phyloP scores from a whole-genome alignment of 1,284 basidiomycete genomes.

The Taiwanofungus camphoratus region DNA sequence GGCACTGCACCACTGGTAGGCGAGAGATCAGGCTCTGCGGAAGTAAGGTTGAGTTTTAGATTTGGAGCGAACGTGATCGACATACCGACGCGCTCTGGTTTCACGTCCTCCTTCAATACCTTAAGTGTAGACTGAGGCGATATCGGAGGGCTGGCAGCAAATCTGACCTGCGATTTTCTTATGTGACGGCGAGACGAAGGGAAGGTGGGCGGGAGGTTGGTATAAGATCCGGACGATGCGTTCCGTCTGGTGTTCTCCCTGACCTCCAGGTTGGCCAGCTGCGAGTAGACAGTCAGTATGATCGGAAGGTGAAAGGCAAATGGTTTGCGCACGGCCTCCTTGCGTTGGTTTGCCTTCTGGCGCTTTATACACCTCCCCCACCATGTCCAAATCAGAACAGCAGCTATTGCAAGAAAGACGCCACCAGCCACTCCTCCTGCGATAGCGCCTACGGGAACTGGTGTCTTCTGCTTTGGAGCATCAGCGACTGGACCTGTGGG shows the following conservation, averaged over 20 bases:
- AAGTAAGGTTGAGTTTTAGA: neutral
- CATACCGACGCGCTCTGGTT: constrained; percentile 7
- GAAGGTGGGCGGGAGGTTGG: constrained; percentile 16
- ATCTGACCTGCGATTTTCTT: constrained; percentile 23
- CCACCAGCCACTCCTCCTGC: constrained; percentile 46
- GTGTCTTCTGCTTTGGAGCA: constrained; percentile 1
- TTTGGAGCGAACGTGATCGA: neutral
- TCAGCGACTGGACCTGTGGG: neutral
- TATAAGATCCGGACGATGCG: constrained; percentile 22
- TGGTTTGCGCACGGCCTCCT: constrained; percentile 35
- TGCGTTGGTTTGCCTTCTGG: constrained; percentile 29
- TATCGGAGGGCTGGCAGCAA: constrained; percentile 14
- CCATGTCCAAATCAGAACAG: constrained; percentile 41
- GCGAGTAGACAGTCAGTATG: neutral
- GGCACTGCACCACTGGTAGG: neutral
- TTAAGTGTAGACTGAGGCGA: constrained; percentile 16
- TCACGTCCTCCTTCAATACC: constrained; percentile 5
- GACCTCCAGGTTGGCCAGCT: constrained; percentile 28
- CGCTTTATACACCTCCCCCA: constrained; percentile 44
- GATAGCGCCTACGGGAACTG: constrained; percentile 44
- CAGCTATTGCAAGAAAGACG: constrained; percentile 38
- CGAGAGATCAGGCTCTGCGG: neutral
- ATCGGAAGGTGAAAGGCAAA: neutral
- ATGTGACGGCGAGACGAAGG: constrained; percentile 10
- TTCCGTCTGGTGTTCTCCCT: constrained; percentile 39